Base-by-base conservation (phyloP, 83 land plant genomes). In the Picea engelmannii region DNA sequence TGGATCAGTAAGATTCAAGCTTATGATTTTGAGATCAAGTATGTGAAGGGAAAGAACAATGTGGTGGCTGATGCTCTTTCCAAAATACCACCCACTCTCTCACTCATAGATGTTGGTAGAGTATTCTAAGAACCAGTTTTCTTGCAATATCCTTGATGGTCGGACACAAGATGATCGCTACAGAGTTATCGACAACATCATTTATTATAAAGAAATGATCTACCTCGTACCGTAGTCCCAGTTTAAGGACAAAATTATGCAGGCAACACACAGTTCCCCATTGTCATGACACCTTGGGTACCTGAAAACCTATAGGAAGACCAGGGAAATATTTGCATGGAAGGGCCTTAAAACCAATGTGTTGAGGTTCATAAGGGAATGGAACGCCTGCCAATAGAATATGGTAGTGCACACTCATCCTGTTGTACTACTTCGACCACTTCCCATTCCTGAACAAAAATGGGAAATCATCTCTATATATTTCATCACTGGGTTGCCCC, bases 391-490 rank as follows among this genome's bases (percentile, higher is more conserved):
- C 8, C 58, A 79, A 74, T 0, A 31, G 35, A n/a, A n/a, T n/a
- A n/a, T n/a, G n/a, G n/a, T n/a, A n/a, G n/a, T n/a, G n/a, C n/a
- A n/a, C n/a, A n/a, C n/a, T n/a, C n/a, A n/a, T n/a, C n/a, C n/a
- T n/a, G n/a, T n/a, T n/a, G n/a, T n/a, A n/a, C n/a, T n/a, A n/a
- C n/a, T n/a, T n/a, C n/a, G n/a, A n/a, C n/a, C n/a, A n/a, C n/a
- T n/a, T n/a, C n/a, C n/a, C n/a, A n/a, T n/a, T n/a, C n/a, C n/a
- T n/a, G n/a, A n/a, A n/a, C n/a, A n/a, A n/a, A n/a, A n/a, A n/a
- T n/a, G 82, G 86, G 23, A 23, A 6, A 74, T 69, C 10, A 68
- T 85, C 2, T 67, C 81, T 0, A 81, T 81, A 69, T 0, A 67
- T 80, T 62, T 62, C n/a, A 62, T 62, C 20, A 16, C n/a, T 0